These are phyloP conservation scores for Vitis vinifera DNA, from an alignment of 164 flowering plant genomes.

Conservation along the genomic window DNA sequence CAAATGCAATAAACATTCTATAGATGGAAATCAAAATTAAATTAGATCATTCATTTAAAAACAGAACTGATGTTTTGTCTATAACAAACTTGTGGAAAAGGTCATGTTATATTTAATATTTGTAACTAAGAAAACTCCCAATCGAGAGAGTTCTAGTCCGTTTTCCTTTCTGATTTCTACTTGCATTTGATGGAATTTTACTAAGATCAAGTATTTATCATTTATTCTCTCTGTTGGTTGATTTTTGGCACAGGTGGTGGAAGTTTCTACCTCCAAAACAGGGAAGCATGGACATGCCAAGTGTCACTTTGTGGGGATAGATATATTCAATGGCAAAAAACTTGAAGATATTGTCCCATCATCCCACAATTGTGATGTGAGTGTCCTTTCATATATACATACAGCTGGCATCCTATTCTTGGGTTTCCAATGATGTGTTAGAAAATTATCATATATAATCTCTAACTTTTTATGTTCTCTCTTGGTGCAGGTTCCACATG, in stretches of 20 bases:
- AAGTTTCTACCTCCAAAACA: constrained; percentile 62
- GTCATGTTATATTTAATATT: no score
- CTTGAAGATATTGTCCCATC: constrained; percentile 79
- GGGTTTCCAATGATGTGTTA: background rate
- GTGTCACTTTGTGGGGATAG: constrained; percentile 59
- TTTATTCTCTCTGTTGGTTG: background rate
- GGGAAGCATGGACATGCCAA: constrained; percentile 68
- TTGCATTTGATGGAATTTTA: no score
- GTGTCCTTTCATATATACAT: background rate
- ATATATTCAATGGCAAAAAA: constrained; percentile 59
- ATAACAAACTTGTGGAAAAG: no score
- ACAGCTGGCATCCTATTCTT: background rate
- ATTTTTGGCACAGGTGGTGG: constrained; percentile 40
- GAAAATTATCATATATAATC: background rate
- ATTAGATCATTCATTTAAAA: no score
- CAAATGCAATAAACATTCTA: no score
- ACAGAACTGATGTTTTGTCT: no score
- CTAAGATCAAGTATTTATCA: no score
- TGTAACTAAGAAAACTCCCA: no score
- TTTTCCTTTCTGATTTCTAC: no score
- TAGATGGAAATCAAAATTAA: no score
- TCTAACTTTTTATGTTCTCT: background rate
- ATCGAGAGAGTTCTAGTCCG: no score
- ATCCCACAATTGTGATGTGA: constrained; percentile 71
- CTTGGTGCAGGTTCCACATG: constrained; percentile 53